Base-by-base conservation (phyloP, 768 basidiomycete species). In the Termitomyces sp. region DNA sequence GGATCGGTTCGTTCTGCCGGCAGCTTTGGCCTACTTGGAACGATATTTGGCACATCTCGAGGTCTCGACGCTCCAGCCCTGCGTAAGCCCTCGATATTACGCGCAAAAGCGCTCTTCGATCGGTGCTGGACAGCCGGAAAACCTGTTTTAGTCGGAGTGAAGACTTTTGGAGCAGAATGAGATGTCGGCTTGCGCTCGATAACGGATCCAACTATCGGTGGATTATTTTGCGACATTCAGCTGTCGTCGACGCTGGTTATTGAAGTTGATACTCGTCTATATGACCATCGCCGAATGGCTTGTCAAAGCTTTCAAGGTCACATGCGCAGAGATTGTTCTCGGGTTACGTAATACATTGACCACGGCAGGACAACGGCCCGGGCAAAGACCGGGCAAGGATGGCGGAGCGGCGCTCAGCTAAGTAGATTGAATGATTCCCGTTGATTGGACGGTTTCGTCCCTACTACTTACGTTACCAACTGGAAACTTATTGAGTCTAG, bases 121-220 rank as follows among this genome's bases (percentile, higher is more conserved):
- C 88, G 81, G 69, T 89, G 88, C 51, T 82, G 77, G 4, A 81
- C 87, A 0, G 69, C 62, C 20, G 88, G 88, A 70, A 90, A 90
- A 9, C 87, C 87, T 27, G 77, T 77, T 34, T 72, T 70, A 50
- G 69, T 60, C 8, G 72, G 62, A 8, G 65, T 61, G 9, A 68
- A 68, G 5, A 69, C 51, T 42, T 67, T 68, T 6, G 76, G 70
- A 20, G 70, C 49, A 12, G 67, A 45, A 42, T 69, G 54, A 10
- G 73, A 60, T 26, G 63, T 60, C 12, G 72, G 63, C 44, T 75
- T 79, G 27, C 82, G 76, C 64, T 83, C 82, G 58, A 81, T 69
- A 10, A 83, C 77, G 10, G 79, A 75, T 36, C 82, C 81, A 42
- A 83, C 64, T 24, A 76, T 61, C 9, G 68, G 22, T 39, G 58